These are phyloP conservation scores for Ceratocystis lukuohia DNA, from an alignment of 2,329 filamentous ascomycete genomes.

Conservation along the genomic window DNA sequence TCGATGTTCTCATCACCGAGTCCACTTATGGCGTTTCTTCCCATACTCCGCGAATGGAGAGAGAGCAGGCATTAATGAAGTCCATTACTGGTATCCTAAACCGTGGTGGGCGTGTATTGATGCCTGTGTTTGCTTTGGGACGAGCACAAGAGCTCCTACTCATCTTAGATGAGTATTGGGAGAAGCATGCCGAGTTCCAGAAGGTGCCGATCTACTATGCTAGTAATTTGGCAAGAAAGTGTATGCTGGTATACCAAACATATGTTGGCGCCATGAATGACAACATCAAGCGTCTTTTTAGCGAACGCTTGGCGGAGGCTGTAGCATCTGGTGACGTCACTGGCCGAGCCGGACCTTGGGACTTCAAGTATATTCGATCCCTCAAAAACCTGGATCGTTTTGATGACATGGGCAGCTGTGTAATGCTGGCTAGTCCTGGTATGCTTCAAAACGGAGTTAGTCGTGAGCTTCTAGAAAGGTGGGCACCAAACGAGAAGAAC, in stretches of 20 bases:
- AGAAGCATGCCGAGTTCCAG: slow-evolving; percentile 73
- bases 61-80: slow-evolving; percentile 90
- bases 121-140: slow-evolving; percentile 91
- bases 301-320: slow-evolving; percentile 80
- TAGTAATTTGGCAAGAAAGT: slow-evolving; percentile 84
- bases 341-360: slow-evolving; percentile 80
- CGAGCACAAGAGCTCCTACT: slow-evolving; percentile 86
- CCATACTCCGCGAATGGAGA: slow-evolving; percentile 77
- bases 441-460: slow-evolving; percentile 97
- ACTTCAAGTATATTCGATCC: slow-evolving; percentile 87
- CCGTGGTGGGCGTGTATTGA: slow-evolving; percentile 77
- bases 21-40: slow-evolving; percentile 94
- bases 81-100: slow-evolving; percentile 84
- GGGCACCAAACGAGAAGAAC: slow-evolving; percentile 92
- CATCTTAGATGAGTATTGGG: slow-evolving; percentile 96
- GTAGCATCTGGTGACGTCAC: slow-evolving; percentile 63
- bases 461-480: slow-evolving; percentile 80
- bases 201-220: slow-evolving; percentile 95
- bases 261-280: slow-evolving; percentile 99
- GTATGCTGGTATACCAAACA: slow-evolving; percentile 97
- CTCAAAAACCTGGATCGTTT: slow-evolving; percentile 89
- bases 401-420: slow-evolving; percentile 86
- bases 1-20: slow-evolving; percentile 94
- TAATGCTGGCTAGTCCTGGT: slow-evolving; percentile 94
- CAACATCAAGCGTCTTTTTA: slow-evolving; percentile 92